These are phyloP conservation scores for Didymella glomerata DNA, from an alignment of 2,329 filamentous ascomycete genomes.

Conservation along the genomic window DNA sequence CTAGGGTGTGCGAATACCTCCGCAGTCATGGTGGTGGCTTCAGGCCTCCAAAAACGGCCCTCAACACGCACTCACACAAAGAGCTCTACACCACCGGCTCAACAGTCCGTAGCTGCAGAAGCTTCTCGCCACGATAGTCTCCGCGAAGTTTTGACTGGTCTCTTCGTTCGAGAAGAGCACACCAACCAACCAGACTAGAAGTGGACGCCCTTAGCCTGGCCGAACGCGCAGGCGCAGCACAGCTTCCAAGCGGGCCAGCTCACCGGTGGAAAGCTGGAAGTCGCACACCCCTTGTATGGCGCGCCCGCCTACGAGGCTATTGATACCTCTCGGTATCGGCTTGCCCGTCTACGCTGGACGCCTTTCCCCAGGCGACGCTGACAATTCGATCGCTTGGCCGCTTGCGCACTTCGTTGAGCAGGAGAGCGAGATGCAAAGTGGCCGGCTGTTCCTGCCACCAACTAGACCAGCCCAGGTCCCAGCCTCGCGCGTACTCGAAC, in stretches of 20 bases:
- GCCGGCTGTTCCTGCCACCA: slow-evolving; percentile 1
- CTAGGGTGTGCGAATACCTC: slow-evolving; percentile 16
- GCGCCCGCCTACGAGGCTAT: neutral
- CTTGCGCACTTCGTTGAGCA: neutral
- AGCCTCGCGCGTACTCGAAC: slow-evolving; percentile 12
- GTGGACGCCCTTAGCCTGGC: neutral
- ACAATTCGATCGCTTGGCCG: neutral
- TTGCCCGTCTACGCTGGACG: neutral
- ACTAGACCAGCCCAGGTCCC: neutral
- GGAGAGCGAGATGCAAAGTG: neutral
- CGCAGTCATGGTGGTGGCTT: neutral
- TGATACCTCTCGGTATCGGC: neutral
- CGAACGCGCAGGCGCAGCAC: slow-evolving; percentile 8
- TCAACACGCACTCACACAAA: slow-evolving; percentile 4
- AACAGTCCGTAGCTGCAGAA: slow-evolving; percentile 9
- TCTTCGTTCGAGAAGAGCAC: neutral
- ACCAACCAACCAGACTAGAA: neutral
- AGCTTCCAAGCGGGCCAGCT: neutral
- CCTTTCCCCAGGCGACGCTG: slow-evolving; percentile 1
- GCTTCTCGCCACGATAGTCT: slow-evolving; percentile 4
- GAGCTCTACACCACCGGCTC: slow-evolving; percentile 8
- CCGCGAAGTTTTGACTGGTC: neutral
- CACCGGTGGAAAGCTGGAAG: slow-evolving; percentile 13
- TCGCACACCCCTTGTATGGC: slow-evolving; percentile 3
- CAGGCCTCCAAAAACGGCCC: slow-evolving; percentile 6